A percentile compares a stretch with the other conserved stretches of the same genome.
Evolutionary conservation across 345 rosid species (phyloP).

Genomic region (Murraya koenigii): DNA sequence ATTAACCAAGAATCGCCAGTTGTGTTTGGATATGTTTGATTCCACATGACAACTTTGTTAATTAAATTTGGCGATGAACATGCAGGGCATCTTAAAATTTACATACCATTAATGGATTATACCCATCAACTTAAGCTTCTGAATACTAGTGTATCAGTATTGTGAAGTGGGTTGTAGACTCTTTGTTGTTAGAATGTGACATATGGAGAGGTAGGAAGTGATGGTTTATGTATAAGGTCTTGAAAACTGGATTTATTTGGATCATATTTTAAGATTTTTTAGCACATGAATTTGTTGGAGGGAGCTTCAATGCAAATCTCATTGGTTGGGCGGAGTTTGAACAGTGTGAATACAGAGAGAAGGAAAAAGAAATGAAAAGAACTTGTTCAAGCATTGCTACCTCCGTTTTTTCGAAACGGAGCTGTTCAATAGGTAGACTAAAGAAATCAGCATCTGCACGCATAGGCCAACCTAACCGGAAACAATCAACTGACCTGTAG

Average conservation of each 20-base stretch:
- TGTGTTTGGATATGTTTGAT: not conserved
- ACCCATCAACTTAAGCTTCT: not conserved
- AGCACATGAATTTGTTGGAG: not conserved
- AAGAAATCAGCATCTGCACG: slow-evolving; percentile 96
- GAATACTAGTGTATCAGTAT: not conserved
- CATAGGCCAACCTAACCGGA: slow-evolving; percentile 99
- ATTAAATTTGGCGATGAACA: not conserved
- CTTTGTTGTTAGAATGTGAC: not conserved
- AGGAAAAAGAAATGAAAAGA: not conserved
- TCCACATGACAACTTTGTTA: not conserved
- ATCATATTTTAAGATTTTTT: not conserved
- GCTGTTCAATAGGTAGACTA: slow-evolving; percentile 34
- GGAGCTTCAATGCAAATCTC: not conserved
- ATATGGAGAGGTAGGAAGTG: not conserved
- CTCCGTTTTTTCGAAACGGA: slow-evolving; percentile 50
- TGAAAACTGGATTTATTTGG: not conserved
- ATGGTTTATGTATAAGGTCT: not conserved
- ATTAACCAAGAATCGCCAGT: no score
- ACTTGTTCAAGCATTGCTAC: slow-evolving; percentile 31
- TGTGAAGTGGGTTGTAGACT: not conserved
- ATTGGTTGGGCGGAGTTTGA: not conserved
- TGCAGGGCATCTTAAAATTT: not conserved
- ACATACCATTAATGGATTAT: not conserved
- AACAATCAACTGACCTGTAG: slow-evolving; percentile 93
- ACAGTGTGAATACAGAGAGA: not conserved